phyloP scores from a whole-genome alignment of 2,329 filamentous ascomycete genomes.

The Corinectria fuckeliana region DNA sequence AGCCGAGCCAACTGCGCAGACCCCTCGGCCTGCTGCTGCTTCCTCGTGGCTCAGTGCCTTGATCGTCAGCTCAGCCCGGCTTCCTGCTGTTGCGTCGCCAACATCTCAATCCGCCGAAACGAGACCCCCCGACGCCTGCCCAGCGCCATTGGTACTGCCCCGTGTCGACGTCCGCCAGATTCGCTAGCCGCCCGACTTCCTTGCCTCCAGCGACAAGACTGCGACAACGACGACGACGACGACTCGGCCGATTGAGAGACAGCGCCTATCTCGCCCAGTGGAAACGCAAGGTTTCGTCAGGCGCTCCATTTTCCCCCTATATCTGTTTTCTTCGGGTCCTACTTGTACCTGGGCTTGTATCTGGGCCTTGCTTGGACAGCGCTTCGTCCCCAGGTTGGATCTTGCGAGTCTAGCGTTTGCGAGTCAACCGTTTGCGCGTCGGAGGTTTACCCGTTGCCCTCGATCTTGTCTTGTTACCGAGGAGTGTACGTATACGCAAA shows the following conservation, averaged over 20 bases:
- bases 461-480: conserved; percentile 35
- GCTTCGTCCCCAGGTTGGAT: conserved; percentile 64
- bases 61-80: not conserved
- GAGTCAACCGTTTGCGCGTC: too few species aligned
- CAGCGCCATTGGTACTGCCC: not conserved
- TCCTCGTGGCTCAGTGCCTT: not conserved
- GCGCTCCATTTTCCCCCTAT: conserved; percentile 21
- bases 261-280: conserved; percentile 14
- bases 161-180: not conserved
- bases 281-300: conserved; percentile 31
- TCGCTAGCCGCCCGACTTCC: not conserved
- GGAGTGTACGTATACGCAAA: conserved; percentile 65
- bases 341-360: conserved; percentile 30
- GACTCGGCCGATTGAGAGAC: conserved; percentile 16
- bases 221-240: conserved; percentile 20
- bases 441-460: conserved; percentile 25
- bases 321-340: conserved; percentile 22
- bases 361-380: conserved; percentile 48
- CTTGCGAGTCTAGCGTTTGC: conserved; percentile 28
- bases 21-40: not conserved
- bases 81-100: not conserved
- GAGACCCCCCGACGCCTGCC: not conserved
- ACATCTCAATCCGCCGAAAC: not conserved
- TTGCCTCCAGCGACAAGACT: conserved; percentile 7
- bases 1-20: not conserved